A percentile compares a stretch with the other conserved stretches of the same genome.
These are phyloP conservation scores for Boletus speciosus DNA, from an alignment of 768 basidiomycete genomes.

Conservation along the genomic window DNA sequence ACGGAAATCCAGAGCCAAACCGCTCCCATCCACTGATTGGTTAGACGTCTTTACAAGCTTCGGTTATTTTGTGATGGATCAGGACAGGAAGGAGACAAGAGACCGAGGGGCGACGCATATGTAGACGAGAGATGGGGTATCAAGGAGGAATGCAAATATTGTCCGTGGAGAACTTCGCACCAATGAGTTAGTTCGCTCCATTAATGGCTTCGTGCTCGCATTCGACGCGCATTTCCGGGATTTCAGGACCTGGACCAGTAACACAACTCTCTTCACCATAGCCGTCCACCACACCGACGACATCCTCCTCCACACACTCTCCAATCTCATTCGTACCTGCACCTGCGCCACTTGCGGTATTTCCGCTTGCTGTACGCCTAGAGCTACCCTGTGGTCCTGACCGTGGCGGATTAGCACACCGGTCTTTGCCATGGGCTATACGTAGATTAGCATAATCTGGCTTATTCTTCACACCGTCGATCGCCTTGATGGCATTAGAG, in stretches of 20 bases:
- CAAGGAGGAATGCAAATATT: conserved; percentile 29
- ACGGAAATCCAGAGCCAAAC: conserved; percentile 42
- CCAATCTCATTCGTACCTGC: conserved; percentile 12
- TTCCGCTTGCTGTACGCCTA: conserved; percentile 46
- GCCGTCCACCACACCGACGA: conserved; percentile 17
- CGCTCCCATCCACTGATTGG: conserved; percentile 41
- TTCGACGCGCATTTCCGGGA: conserved; percentile 45
- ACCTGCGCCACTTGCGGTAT: conserved; percentile 24
- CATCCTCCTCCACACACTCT: conserved; percentile 25
- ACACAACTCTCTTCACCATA: conserved; percentile 25
- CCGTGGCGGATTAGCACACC: conserved; percentile 90
- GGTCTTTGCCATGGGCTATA: conserved; percentile 93
- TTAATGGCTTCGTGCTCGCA: conserved; percentile 25
- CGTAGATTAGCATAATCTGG: conserved; percentile 87
- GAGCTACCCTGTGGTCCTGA: conserved; percentile 73
- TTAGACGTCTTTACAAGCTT: conserved; percentile 31
- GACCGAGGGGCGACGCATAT: conserved; percentile 26
- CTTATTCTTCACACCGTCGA: conserved; percentile 89
- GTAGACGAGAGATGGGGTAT: conserved; percentile 26
- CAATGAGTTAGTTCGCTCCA: conserved; percentile 19
- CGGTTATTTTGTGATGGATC: conserved; percentile 31
- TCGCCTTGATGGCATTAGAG: conserved; percentile 96
- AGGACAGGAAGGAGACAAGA: conserved; percentile 18
- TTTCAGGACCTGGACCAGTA: conserved; percentile 25
- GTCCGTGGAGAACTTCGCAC: conserved; percentile 20